These are phyloP conservation scores for Delitschia confertaspora DNA, from an alignment of 495 filamentous ascomycete genomes.

Conservation along the genomic window DNA sequence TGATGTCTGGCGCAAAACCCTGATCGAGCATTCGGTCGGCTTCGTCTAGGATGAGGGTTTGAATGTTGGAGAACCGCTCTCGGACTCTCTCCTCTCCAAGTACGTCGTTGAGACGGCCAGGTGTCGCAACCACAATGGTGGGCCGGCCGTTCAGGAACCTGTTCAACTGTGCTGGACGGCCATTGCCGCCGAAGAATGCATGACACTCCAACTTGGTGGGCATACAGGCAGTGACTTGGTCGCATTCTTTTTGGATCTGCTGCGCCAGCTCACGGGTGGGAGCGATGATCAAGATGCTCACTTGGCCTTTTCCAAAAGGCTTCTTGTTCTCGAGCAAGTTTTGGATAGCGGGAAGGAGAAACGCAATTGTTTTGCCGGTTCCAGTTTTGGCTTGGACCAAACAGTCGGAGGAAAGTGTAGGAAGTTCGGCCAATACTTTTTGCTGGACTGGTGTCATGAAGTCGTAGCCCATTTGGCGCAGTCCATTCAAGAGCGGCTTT, in stretches of 20 bases:
- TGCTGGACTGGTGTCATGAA: slow-evolving; percentile 53
- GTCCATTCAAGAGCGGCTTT: too few relatives aligned
- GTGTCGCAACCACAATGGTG: slow-evolving; percentile 53
- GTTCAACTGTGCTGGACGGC: slow-evolving; percentile 38
- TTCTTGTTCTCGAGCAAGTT: slow-evolving; percentile 24
- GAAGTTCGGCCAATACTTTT: slow-evolving; percentile 45
- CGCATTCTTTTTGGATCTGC: slow-evolving; percentile 55
- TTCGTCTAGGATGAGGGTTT: slow-evolving; percentile 58
- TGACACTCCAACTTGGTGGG: slow-evolving; percentile 40
- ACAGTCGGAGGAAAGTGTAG: slow-evolving; percentile 44
- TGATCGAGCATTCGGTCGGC: slow-evolving; percentile 59
- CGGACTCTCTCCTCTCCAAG: slow-evolving; percentile 41
- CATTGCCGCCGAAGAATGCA: slow-evolving; percentile 47
- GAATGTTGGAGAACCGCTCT: slow-evolving; percentile 41
- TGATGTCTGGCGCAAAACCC: slow-evolving; percentile 52
- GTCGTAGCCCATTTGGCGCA: too few relatives aligned
- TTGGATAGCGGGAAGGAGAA: slow-evolving; percentile 19
- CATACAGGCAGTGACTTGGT: slow-evolving; percentile 42
- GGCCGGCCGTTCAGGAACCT: slow-evolving; percentile 44
- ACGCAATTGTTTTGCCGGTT: slow-evolving; percentile 30
- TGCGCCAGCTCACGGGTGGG: slow-evolving; percentile 59
- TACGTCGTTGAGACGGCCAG: slow-evolving; percentile 56
- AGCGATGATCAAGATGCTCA: slow-evolving; percentile 55
- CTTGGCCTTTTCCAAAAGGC: slow-evolving; percentile 38
- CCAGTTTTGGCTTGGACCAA: slow-evolving; percentile 33